Percentiles rank a stretch among this genome's conserved stretches.
phyloP scores from a whole-genome alignment of 345 rosid genomes.

The Salix dunnii region DNA sequence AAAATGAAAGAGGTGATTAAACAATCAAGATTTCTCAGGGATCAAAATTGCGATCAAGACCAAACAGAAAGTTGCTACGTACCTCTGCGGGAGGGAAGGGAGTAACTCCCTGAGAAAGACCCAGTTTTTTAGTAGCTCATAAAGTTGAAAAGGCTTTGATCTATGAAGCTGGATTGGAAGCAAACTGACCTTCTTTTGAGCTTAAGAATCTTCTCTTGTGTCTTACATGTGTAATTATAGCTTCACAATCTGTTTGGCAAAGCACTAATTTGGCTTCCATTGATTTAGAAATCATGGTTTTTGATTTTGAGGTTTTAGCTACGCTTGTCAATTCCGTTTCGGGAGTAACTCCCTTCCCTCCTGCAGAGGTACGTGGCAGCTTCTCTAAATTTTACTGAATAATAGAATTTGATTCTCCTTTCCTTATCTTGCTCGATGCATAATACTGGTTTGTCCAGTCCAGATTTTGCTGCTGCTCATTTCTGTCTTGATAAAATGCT shows the following conservation, averaged over 20 bases:
- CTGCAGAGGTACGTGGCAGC: slow-evolving; percentile 40
- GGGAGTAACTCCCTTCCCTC: no score
- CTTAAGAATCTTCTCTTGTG: slow-evolving; percentile 41
- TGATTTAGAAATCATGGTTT: not conserved
- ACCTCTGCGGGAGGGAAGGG: no score
- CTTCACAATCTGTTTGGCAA: slow-evolving; percentile 32
- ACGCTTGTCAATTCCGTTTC: no score
- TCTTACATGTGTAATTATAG: slow-evolving; percentile 45
- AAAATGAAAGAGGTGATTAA: slow-evolving; percentile 58
- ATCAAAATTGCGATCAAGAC: slow-evolving; percentile 18
- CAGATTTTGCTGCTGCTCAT: no score
- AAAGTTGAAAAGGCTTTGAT: not conserved
- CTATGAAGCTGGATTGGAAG: not conserved
- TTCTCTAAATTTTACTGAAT: not conserved
- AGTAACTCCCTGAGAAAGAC: no score
- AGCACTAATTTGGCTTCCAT: slow-evolving; percentile 24
- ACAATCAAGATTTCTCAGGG: slow-evolving; percentile 29
- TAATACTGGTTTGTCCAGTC: no score
- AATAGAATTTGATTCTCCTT: not conserved
- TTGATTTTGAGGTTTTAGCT: not conserved
- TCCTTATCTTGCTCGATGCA: not conserved
- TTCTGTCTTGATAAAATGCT: no score
- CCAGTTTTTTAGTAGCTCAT: not conserved
- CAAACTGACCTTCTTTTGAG: slow-evolving; percentile 57
- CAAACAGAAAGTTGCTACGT: no score